These are phyloP conservation scores for Adiantum capillusveneris DNA, from an alignment of 75 land plant genomes.

Conservation along the genomic window DNA sequence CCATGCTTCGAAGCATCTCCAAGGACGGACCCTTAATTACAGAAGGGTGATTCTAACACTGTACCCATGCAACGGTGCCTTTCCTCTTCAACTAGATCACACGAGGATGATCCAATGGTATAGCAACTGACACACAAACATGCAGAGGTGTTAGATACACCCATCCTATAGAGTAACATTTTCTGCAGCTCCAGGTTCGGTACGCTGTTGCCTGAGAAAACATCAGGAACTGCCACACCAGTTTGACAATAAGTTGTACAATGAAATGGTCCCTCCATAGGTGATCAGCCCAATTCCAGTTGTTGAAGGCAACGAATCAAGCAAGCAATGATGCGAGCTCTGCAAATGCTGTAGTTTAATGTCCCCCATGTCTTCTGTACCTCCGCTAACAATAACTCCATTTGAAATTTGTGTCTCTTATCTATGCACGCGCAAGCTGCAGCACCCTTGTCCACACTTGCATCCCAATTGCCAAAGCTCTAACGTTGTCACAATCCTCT, in stretches of 20 bases:
- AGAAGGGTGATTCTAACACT: conserved; percentile 88
- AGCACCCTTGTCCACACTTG: no score
- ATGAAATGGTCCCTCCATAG: conserved; percentile 85
- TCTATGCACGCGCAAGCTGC: no score
- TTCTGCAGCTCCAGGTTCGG: conserved; percentile 72
- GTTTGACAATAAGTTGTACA: conserved; percentile 90
- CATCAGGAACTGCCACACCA: conserved; percentile 87
- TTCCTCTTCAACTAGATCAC: conserved; percentile 53
- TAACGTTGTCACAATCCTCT: no score
- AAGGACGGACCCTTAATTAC: conserved; percentile 89
- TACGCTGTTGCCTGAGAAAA: conserved; percentile 68
- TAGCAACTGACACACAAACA: conserved; percentile 71
- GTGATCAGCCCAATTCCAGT: conserved; percentile 79
- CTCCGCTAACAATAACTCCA: no score
- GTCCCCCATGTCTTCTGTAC: no score
- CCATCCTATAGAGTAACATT: conserved; percentile 84
- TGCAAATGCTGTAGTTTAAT: conserved; percentile 92
- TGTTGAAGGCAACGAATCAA: conserved; percentile 73
- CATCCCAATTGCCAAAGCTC: no score
- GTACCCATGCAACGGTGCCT: conserved; percentile 90
- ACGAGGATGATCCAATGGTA: conserved; percentile 67
- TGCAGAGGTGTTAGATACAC: conserved; percentile 83
- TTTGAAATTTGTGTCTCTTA: no score
- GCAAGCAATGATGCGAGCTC: conserved; percentile 88
- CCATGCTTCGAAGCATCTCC: conserved; percentile 57